These are phyloP conservation scores for Harringtonia aguacate DNA, from an alignment of 2,329 filamentous ascomycete species.

Conservation along the genomic window DNA sequence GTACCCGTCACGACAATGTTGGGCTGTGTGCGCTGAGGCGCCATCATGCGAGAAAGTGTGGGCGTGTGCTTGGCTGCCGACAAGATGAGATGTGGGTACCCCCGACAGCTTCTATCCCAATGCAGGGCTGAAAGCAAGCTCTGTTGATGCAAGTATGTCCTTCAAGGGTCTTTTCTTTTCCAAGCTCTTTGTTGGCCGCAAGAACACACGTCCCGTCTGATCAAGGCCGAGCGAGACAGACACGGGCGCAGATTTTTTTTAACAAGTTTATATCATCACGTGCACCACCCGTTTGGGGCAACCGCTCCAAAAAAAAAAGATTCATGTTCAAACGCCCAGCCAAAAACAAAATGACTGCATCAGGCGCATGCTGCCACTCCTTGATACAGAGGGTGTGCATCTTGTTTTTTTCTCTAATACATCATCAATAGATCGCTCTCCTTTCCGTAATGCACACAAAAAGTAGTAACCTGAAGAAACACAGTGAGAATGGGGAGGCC, in stretches of 20 bases:
- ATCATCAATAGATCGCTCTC: constrained; percentile 1
- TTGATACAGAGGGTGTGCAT: neutral
- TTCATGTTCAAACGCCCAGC: neutral
- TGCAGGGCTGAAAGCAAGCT: too few relatives aligned
- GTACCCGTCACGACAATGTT: constrained; percentile 96
- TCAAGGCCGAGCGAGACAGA: too few relatives aligned
- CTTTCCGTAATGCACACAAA: constrained; percentile 1
- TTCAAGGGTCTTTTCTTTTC: too few relatives aligned
- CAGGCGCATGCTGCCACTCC: neutral
- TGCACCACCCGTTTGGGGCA: too few relatives aligned
- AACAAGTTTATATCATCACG: neutral
- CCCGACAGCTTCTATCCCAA: too few relatives aligned
- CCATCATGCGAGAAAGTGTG: too few relatives aligned
- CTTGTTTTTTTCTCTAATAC: neutral
- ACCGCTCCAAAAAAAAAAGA: too few relatives aligned
- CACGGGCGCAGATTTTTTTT: constrained; percentile 5
- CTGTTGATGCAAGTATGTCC: too few relatives aligned
- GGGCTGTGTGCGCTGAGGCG: constrained; percentile 50
- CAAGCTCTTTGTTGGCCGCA: too few relatives aligned
- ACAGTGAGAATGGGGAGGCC: neutral
- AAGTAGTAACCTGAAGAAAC: neutral
- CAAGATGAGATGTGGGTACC: too few relatives aligned
- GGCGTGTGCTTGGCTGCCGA: too few relatives aligned
- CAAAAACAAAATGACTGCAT: neutral
- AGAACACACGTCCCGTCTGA: too few relatives aligned